Evolutionary conservation across 192 early-diverging fungal genomes (phyloP).

Genomic region (Linnemannia hyalina): DNA sequence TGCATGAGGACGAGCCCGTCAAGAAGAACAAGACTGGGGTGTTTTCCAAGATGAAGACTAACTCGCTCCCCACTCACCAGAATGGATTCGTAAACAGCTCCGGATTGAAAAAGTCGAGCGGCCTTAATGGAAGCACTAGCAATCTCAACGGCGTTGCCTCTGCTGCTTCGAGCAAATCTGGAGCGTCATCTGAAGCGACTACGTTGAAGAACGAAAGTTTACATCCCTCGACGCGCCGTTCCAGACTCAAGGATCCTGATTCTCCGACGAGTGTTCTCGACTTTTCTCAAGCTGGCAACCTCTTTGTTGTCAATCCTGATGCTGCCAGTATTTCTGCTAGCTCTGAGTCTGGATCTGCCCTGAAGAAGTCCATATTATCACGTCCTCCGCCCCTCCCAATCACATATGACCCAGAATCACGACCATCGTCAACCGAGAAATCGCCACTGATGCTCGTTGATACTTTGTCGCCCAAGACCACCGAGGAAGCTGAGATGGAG

Average conservation of each 20-base stretch:
- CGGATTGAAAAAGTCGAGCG: constrained; percentile 4
- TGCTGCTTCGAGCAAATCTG: not conserved
- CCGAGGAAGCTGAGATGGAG: not conserved
- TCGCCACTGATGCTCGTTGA: constrained; percentile 18
- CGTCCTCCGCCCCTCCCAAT: not conserved
- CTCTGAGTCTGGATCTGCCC: not conserved
- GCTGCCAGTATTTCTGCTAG: not conserved
- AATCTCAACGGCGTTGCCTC: constrained; percentile 1
- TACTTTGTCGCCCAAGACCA: not conserved
- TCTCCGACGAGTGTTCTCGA: constrained; percentile 48
- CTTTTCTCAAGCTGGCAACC: constrained; percentile 49
- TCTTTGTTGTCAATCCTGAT: constrained; percentile 57
- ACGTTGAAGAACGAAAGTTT: not conserved
- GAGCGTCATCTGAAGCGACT: not conserved
- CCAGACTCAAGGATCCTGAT: constrained; percentile 40
- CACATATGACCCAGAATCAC: not conserved
- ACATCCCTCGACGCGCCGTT: constrained; percentile 18
- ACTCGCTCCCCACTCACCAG: not conserved
- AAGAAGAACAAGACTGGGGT: constrained; percentile 52
- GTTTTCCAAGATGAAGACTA: constrained; percentile 38
- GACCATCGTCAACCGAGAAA: not conserved
- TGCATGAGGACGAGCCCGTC: constrained; percentile 42
- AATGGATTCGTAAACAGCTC: not conserved
- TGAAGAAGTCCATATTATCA: not conserved
- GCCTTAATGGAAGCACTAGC: not conserved